Percentiles rank a stretch among this genome's conserved stretches.
phyloP scores from a whole-genome alignment of 345 rosid genomes.

The Turritis glabra region DNA sequence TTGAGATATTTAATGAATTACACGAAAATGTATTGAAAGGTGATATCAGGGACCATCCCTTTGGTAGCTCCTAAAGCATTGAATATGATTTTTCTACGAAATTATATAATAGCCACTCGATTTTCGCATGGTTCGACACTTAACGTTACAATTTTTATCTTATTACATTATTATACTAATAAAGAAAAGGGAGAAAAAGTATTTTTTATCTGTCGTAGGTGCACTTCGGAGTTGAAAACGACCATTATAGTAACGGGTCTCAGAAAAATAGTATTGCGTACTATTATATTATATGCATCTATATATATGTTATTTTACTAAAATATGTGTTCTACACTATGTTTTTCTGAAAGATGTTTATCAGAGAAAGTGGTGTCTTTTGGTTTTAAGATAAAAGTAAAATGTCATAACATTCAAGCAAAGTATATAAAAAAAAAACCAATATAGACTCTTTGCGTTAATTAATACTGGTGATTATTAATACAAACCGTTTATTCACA shows the following conservation, averaged over 20 bases:
- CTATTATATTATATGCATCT: neutral
- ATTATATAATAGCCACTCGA: conserved; percentile 36
- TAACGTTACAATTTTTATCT: conserved; percentile 31
- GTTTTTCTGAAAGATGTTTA: neutral
- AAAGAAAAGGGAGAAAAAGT: too few relatives aligned
- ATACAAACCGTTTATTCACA: neutral
- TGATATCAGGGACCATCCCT: conserved; percentile 47
- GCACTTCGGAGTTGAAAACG: conserved; percentile 36
- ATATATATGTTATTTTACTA: neutral
- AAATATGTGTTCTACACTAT: neutral
- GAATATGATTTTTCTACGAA: conserved; percentile 35
- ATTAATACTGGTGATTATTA: neutral
- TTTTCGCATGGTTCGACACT: conserved; percentile 34
- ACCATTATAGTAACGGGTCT: conserved; percentile 24
- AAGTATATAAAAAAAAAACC: neutral
- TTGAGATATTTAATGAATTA: conserved; percentile 33
- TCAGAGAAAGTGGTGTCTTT: neutral
- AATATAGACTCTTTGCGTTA: neutral
- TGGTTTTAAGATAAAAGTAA: neutral
- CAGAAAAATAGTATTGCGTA: neutral
- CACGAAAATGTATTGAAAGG: conserved; percentile 26
- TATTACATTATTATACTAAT: conserved; percentile 9
- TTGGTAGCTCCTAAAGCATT: conserved; percentile 39
- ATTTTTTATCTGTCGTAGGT: conserved; percentile 25
- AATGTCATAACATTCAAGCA: neutral